A percentile compares a stretch with the other conserved stretches of the same genome.
These are phyloP conservation scores for Termitomyces sp. DNA, from an alignment of 768 basidiomycete species.

Conservation along the genomic window DNA sequence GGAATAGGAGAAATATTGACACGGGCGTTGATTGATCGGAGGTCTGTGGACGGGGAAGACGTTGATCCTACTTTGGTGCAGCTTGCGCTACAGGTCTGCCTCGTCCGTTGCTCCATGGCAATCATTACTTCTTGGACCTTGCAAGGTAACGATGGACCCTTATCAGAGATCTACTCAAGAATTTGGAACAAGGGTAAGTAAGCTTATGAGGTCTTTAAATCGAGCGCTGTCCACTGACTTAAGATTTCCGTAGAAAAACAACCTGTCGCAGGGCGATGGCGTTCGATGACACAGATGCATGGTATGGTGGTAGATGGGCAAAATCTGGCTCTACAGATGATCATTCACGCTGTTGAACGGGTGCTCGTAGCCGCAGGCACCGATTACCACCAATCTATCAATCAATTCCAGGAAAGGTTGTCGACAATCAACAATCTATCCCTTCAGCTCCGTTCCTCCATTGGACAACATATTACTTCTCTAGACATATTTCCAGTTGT, in stretches of 20 bases:
- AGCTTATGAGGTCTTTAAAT: not conserved
- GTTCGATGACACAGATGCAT: slow-evolving; percentile 12
- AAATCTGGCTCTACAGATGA: not conserved
- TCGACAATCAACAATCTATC: slow-evolving; percentile 4
- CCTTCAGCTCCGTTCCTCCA: slow-evolving; percentile 9
- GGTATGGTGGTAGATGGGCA: not conserved
- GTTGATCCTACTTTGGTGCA: slow-evolving; percentile 13
- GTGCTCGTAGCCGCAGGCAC: not conserved
- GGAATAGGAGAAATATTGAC: slow-evolving; percentile 7
- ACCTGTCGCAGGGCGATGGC: slow-evolving; percentile 13
- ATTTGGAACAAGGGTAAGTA: slow-evolving; percentile 13
- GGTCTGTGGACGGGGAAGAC: not conserved
- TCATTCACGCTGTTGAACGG: not conserved
- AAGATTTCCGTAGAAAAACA: slow-evolving; percentile 9
- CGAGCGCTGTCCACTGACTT: not conserved
- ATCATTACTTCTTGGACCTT: slow-evolving; percentile 13
- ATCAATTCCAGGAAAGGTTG: slow-evolving; percentile 5
- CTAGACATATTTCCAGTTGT: slow-evolving; percentile 4
- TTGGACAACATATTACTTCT: slow-evolving; percentile 10
- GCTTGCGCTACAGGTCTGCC: slow-evolving; percentile 14
- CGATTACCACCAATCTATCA: not conserved
- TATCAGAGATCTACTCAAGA: slow-evolving; percentile 5
- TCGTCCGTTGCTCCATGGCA: slow-evolving; percentile 5
- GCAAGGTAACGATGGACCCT: not conserved
- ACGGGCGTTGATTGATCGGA: slow-evolving; percentile 1